Evolutionary conservation across 768 basidiomycete genomes (phyloP).

Genomic region (Boletus pseudopeckii): DNA sequence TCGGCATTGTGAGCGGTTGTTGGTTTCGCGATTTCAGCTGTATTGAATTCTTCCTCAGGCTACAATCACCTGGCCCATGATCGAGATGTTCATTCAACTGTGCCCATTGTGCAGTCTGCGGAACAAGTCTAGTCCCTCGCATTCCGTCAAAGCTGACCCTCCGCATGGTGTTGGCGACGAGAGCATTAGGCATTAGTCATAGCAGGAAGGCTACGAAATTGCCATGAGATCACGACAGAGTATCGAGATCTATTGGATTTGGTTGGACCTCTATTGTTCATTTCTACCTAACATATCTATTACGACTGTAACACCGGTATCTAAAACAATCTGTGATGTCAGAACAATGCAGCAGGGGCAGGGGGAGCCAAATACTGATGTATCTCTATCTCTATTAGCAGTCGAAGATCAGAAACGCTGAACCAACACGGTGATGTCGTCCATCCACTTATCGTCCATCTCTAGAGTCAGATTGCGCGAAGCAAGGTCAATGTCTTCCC

Average conservation of each 20-base stretch:
- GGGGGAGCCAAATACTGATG: background rate
- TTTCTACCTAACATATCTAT: slow-evolving; percentile 13
- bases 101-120: slow-evolving; percentile 54
- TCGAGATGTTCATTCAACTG: slow-evolving; percentile 59
- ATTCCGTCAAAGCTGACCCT: slow-evolving; percentile 20
- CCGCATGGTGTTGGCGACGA: slow-evolving; percentile 13
- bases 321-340: background rate
- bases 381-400: slow-evolving; percentile 2
- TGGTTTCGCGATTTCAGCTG: background rate
- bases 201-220: background rate
- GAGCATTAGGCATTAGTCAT: slow-evolving; percentile 21
- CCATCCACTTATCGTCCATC: slow-evolving; percentile 50
- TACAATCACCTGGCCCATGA: slow-evolving; percentile 70
- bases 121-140: slow-evolving; percentile 31
- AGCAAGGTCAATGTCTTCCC: slow-evolving; percentile 35
- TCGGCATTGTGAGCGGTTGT: slow-evolving; percentile 53
- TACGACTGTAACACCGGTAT: slow-evolving; percentile 6
- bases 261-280: slow-evolving; percentile 9
- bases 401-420: slow-evolving; percentile 33
- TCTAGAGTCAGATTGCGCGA: slow-evolving; percentile 48
- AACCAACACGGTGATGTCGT: slow-evolving; percentile 46
- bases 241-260: slow-evolving; percentile 1
- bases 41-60: slow-evolving; percentile 40
- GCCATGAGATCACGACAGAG: background rate
- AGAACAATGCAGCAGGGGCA: background rate